Percentiles rank a stretch among this genome's conserved stretches.
Conservation (phyloP, 2,329 filamentous ascomycete genomes). For the Aureobasidium musti region DNA sequence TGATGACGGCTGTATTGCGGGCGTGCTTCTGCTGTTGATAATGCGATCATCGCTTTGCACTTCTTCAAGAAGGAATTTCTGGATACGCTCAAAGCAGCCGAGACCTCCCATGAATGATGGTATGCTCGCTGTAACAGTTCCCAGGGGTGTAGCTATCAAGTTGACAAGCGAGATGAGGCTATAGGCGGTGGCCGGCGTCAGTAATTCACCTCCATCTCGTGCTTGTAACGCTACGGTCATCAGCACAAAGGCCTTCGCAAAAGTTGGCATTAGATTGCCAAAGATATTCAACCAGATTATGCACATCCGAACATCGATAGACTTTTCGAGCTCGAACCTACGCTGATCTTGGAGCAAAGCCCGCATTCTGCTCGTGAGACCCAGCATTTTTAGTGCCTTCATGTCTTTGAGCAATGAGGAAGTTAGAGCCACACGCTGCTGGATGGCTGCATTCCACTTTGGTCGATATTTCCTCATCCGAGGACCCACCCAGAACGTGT, state of each 20-base stretch:
- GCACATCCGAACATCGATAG: not conserved
- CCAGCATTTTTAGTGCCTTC: slow-evolving; percentile 30
- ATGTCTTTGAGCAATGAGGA: slow-evolving; percentile 23
- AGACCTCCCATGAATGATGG: not conserved
- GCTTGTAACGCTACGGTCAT: slow-evolving; percentile 1
- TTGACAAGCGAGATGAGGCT: not conserved
- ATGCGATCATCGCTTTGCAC: not conserved
- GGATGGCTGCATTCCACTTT: slow-evolving; percentile 28
- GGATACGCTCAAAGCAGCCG: slow-evolving; percentile 15
- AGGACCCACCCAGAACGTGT: slow-evolving; percentile 15
- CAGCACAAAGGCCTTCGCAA: not conserved
- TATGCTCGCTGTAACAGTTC: not conserved
- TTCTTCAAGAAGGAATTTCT: not conserved
- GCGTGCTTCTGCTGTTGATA: not conserved
- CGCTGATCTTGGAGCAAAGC: slow-evolving; percentile 16
- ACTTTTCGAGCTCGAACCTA: not conserved
- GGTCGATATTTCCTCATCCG: slow-evolving; percentile 7
- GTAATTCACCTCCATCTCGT: not conserved
- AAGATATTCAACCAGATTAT: slow-evolving; percentile 8
- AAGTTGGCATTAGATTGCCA: slow-evolving; percentile 4
- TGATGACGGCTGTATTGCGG: not conserved
- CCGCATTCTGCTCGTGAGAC: not conserved
- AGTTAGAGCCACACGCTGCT: slow-evolving; percentile 26
- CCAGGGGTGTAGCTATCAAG: not conserved
- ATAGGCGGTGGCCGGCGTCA: not conserved